Evolutionary conservation across 2,329 filamentous ascomycete genomes (phyloP), one percentile per base, ranked within the genome.

Genomic region (Trichoderma semiorbis): DNA sequence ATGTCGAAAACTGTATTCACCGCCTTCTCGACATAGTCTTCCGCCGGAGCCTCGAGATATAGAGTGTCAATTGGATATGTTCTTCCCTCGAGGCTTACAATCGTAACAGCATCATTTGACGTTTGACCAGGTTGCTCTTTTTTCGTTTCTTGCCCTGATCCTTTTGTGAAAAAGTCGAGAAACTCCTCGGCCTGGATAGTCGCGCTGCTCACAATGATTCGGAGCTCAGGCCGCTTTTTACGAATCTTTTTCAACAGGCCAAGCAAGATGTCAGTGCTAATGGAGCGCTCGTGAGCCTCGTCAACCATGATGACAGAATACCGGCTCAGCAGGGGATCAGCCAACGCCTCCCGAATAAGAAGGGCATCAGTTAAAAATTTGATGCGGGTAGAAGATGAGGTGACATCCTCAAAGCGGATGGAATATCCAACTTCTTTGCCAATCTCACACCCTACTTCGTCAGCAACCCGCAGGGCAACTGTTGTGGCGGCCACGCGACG

Each of bases 241-340:
- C 90, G 84, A 65, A 99, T 95, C 80, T 98, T 98, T 80, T 97
- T 98, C 50, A 99, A 82, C 16, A 98, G 84, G 0, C 96, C 95
- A 4, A 99, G 87, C 8, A 98, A 85, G 14, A 99, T 89, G 78
- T 99, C 96, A 0, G 95, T 97, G 80, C 93, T 97, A 72, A 98
- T 88, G 63, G 94, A 97, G 69, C 96, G 88, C 81, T 98, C 95
- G 79, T 99, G 96, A 7, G 95, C 96, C 82, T 98, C 95, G 79
- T 99, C 96, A 8, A 99, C 92, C 94, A 99, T 98, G 76, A 99
- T 93, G 58, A 97, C 92, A 0, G 94, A 97, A 80, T 99, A 99
- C 12, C 94, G 89, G 24, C 93, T 96, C 43, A 99, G 83, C 4
- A 98, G 83, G 14, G 96, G 96, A 80, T 99, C 96, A 4, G 98